Percentiles rank a stretch among this genome's conserved stretches.
These are phyloP conservation scores for Diaporthe australafricana DNA, from an alignment of 2,329 filamentous ascomycete genomes.

Conservation along the genomic window DNA sequence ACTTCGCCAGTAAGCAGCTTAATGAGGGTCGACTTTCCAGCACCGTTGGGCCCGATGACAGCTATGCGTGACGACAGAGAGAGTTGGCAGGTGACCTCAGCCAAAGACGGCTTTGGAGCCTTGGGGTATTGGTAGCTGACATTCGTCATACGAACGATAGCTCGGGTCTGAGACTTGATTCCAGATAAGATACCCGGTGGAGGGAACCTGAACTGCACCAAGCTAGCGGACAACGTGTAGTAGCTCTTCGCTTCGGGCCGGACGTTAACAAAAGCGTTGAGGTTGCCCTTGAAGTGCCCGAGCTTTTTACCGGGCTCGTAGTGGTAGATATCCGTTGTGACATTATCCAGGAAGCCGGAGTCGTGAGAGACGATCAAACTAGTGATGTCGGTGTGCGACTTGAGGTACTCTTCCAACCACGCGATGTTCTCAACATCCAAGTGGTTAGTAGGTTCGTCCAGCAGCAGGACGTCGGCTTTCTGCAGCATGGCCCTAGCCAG, in stretches of 20 bases:
- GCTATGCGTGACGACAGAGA: slow-evolving; percentile 92
- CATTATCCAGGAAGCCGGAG: slow-evolving; percentile 95
- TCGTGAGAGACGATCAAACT: slow-evolving; percentile 99
- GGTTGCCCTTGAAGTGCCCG: slow-evolving; percentile 84
- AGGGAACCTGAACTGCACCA: slow-evolving; percentile 98
- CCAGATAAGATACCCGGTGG: slow-evolving; percentile 93
- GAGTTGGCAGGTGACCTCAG: slow-evolving; percentile 88
- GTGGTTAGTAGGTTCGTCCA: slow-evolving; percentile 99
- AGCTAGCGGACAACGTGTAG: slow-evolving; percentile 91
- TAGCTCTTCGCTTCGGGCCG: slow-evolving; percentile 97
- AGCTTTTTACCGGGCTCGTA: slow-evolving; percentile 98
- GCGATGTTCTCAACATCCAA: slow-evolving; percentile 95
- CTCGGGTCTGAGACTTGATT: slow-evolving; percentile 93
- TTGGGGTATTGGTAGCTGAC: slow-evolving; percentile 95
- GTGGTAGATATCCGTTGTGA: slow-evolving; percentile 99
- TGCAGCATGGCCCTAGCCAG: slow-evolving; percentile 96
- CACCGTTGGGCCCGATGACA: slow-evolving; percentile 97
- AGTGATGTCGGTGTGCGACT: slow-evolving; percentile 95
- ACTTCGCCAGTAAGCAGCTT: slow-evolving; percentile 95
- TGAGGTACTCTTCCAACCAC: slow-evolving; percentile 96
- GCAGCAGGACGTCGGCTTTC: slow-evolving; percentile 92
- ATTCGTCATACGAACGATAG: slow-evolving; percentile 95
- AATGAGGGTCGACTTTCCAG: slow-evolving; percentile 97
- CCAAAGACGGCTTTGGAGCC: slow-evolving; percentile 85
- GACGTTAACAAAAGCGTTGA: slow-evolving; percentile 85